phyloP scores from a whole-genome alignment of 495 filamentous ascomycete species.

The Physcia stellaris region DNA sequence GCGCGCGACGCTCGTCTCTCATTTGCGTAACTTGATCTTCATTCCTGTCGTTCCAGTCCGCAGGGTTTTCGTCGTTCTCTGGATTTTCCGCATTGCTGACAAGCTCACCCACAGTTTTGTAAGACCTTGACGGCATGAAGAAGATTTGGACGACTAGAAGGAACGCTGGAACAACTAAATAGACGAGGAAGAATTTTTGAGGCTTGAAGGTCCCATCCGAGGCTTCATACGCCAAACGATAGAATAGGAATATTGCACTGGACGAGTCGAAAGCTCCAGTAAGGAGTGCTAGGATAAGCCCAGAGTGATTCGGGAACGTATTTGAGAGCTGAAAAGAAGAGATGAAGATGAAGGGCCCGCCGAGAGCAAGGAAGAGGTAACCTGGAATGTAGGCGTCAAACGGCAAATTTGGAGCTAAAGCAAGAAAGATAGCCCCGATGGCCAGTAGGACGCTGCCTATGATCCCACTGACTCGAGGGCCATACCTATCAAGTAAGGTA shows the following conservation, averaged over 20 bases:
- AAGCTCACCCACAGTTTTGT: conserved; percentile 45
- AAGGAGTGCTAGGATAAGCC: conserved; percentile 51
- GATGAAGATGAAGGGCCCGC: conserved; percentile 57
- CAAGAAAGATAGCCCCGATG: conserved; percentile 42
- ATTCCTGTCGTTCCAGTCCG: conserved; percentile 26
- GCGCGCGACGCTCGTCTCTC: conserved; percentile 47
- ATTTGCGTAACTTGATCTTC: conserved; percentile 37
- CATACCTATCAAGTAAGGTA: conserved; percentile 49
- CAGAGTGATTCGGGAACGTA: conserved; percentile 52
- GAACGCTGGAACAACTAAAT: conserved; percentile 42
- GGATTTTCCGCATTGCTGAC: conserved; percentile 52
- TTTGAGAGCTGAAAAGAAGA: conserved; percentile 60
- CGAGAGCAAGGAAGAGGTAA: conserved; percentile 51
- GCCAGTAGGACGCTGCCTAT: conserved; percentile 40
- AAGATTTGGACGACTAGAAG: conserved; percentile 42
- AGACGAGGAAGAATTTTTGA: conserved; percentile 50
- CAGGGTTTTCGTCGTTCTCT: conserved; percentile 40
- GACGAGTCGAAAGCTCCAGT: conserved; percentile 63
- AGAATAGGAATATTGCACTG: conserved; percentile 53
- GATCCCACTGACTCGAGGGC: conserved; percentile 46
- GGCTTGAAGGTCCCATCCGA: conserved; percentile 35
- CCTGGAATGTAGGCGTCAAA: conserved; percentile 51
- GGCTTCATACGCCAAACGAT: conserved; percentile 43
- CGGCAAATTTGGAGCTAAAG: conserved; percentile 38
- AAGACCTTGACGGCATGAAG: conserved; percentile 48